Conservation (phyloP, 371 early-diverging fungal genomes). For the Lichtheimia ornata region DNA sequence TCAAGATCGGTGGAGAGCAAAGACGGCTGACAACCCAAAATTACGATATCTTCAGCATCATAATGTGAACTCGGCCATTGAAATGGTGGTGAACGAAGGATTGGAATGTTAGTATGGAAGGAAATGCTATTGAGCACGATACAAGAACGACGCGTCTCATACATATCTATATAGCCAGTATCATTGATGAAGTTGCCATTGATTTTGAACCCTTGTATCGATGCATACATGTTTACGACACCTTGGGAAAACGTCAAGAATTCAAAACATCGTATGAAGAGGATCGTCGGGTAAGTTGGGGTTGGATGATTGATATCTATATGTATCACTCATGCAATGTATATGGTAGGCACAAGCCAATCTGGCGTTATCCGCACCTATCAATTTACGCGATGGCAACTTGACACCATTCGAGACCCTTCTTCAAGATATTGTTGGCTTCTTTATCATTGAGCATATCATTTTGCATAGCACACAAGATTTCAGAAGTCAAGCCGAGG, state of each 20-base stretch:
- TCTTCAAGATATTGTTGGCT: conserved; percentile 91
- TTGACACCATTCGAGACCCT: conserved; percentile 71
- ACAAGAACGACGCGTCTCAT: neutral
- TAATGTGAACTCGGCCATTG: conserved; percentile 82
- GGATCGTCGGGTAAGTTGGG: conserved; percentile 70
- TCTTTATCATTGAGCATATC: conserved; percentile 92
- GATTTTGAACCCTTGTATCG: conserved; percentile 95
- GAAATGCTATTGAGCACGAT: neutral
- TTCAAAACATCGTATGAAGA: conserved; percentile 91
- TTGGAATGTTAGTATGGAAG: conserved; percentile 66
- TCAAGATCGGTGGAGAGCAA: conserved; percentile 63
- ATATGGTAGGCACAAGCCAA: conserved; percentile 69
- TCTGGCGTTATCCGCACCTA: conserved; percentile 63
- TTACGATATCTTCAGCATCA: conserved; percentile 58
- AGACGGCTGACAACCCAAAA: conserved; percentile 57
- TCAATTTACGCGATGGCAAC: conserved; percentile 66
- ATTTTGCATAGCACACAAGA: conserved; percentile 88
- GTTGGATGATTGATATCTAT: conserved; percentile 5
- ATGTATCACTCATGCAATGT: neutral
- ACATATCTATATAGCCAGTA: conserved; percentile 48
- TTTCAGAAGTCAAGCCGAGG: conserved; percentile 84
- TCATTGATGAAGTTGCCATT: conserved; percentile 73
- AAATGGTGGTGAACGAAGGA: conserved; percentile 87
- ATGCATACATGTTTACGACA: conserved; percentile 93
- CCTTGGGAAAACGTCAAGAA: conserved; percentile 83